Percentiles rank a stretch among this genome's conserved stretches.
Evolutionary conservation across 2,329 filamentous ascomycete species (phyloP).

Genomic region (Colletotrichum shisoi): DNA sequence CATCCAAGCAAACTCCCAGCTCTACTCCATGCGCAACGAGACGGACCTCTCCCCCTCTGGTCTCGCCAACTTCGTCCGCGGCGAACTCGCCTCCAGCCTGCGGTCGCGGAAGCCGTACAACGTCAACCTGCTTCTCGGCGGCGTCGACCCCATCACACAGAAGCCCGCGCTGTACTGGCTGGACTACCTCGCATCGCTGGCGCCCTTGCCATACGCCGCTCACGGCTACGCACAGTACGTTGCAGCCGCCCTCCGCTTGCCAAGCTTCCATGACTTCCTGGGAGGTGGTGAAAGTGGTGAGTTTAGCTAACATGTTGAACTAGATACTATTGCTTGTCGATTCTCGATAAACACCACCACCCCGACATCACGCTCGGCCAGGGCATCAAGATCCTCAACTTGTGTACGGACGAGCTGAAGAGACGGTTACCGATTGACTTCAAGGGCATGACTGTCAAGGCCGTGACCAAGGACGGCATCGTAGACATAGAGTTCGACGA

Average conservation of each 20-base stretch:
- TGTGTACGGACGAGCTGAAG: slow-evolving; percentile 98
- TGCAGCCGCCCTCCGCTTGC: slow-evolving; percentile 34
- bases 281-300: not conserved
- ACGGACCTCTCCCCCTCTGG: slow-evolving; percentile 89
- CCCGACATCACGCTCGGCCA: slow-evolving; percentile 89
- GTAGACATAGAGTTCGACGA: slow-evolving; percentile 86
- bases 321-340: slow-evolving; percentile 96
- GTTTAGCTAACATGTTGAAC: slow-evolving; percentile 41
- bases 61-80: slow-evolving; percentile 90
- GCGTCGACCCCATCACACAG: slow-evolving; percentile 88
- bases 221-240: slow-evolving; percentile 96
- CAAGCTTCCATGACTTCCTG: not conserved
- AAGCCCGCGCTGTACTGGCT: slow-evolving; percentile 96
- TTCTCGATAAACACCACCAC: slow-evolving; percentile 98
- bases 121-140: slow-evolving; percentile 94
- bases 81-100: slow-evolving; percentile 88
- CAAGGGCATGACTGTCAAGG: slow-evolving; percentile 95
- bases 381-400: slow-evolving; percentile 88
- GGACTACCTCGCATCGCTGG: slow-evolving; percentile 91
- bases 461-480: slow-evolving; percentile 93
- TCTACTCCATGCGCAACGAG: slow-evolving; percentile 98
- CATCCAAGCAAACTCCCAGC: slow-evolving; percentile 96
- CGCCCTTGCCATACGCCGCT: slow-evolving; percentile 90
- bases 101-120: slow-evolving; percentile 94
- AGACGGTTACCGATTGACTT: slow-evolving; percentile 97